Evolutionary conservation across 1,139 yeast species (phyloP).

Genomic region (Taphrina pruni): DNA sequence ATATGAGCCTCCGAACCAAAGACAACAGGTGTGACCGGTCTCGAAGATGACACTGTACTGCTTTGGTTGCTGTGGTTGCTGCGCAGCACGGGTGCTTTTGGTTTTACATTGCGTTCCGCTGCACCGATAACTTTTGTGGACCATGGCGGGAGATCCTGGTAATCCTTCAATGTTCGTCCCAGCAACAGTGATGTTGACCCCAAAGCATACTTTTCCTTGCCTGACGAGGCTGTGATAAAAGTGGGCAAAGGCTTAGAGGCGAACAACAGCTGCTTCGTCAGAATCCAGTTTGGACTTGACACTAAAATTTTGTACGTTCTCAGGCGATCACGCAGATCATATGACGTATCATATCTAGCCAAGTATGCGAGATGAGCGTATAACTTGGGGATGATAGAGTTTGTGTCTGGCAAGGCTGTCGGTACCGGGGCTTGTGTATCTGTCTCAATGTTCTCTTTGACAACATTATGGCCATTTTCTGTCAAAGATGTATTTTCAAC

Average conservation of each 20-base stretch:
- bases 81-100: slow-evolving; percentile 26
- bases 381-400: slow-evolving; percentile 55
- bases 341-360: slow-evolving; percentile 73
- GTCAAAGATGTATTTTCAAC: slow-evolving; percentile 31
- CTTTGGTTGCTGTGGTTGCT: slow-evolving; percentile 22
- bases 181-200: slow-evolving; percentile 53
- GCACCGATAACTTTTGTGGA: slow-evolving; percentile 48
- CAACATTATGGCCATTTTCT: slow-evolving; percentile 34
- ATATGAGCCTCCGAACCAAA: slow-evolving; percentile 29
- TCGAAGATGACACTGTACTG: slow-evolving; percentile 25
- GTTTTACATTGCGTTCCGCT: slow-evolving; percentile 37
- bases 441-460: slow-evolving; percentile 42
- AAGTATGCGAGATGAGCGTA: slow-evolving; percentile 64
- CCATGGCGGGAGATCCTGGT: slow-evolving; percentile 46
- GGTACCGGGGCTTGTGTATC: slow-evolving; percentile 40
- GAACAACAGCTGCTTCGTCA: slow-evolving; percentile 71
- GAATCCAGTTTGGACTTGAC: slow-evolving; percentile 50
- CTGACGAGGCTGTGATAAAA: slow-evolving; percentile 45
- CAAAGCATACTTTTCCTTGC: slow-evolving; percentile 46
- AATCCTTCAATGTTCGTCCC: slow-evolving; percentile 49
- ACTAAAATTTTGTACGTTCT: slow-evolving; percentile 68
- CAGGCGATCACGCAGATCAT: slow-evolving; percentile 85
- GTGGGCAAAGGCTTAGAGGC: slow-evolving; percentile 77
- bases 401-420: slow-evolving; percentile 50
- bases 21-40: slow-evolving; percentile 31